A percentile compares a stretch with the other conserved stretches of the same genome.
Conservation (phyloP, 495 filamentous ascomycete species). For the Talaromyces proteolyticus region DNA sequence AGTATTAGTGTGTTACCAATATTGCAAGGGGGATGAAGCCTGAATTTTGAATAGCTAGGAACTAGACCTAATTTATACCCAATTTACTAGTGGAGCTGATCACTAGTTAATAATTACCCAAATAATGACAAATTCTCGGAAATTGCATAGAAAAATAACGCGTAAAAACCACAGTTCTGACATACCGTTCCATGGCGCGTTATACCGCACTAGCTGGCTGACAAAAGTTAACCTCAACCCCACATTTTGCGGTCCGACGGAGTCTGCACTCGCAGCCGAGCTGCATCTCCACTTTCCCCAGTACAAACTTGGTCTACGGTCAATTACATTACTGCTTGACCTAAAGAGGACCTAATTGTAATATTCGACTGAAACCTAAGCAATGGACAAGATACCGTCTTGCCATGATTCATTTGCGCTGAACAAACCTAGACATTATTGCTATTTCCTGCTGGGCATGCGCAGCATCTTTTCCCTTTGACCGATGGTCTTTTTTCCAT, state of each 20-base stretch:
- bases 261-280: background rate
- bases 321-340: background rate
- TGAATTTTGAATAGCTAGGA: too few species aligned
- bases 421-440: background rate
- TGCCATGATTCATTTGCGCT: background rate
- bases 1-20: too few species aligned
- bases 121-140: too few species aligned
- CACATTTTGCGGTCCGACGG: too few species aligned
- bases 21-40: too few species aligned
- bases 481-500: background rate
- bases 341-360: background rate
- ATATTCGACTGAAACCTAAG: background rate
- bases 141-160: too few species aligned
- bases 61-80: too few species aligned
- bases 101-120: too few species aligned
- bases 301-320: background rate
- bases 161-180: too few species aligned
- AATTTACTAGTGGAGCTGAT: too few species aligned
- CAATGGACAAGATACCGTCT: background rate
- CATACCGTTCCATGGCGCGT: too few species aligned
- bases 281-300: background rate
- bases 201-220: too few species aligned
- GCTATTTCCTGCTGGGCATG: background rate
- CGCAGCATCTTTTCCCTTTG: background rate
- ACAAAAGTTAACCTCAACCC: background rate